Base-by-base conservation (phyloP, 768 basidiomycete genomes). In the Suillus occidentalis region DNA sequence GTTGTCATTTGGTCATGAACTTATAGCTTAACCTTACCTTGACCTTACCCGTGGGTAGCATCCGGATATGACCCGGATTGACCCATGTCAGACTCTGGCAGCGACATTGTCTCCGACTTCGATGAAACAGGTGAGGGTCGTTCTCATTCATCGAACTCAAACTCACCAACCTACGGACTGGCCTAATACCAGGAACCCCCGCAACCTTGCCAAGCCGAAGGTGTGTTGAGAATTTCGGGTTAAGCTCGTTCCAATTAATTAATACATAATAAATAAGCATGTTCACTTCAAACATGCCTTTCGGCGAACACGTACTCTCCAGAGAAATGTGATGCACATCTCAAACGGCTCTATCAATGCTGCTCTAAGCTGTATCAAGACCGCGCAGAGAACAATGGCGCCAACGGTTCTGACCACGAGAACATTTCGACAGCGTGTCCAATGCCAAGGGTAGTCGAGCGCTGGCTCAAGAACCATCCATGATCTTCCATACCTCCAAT, bases 391-490 rank as follows among this genome's bases (percentile, higher is more conserved):
- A 36, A 22, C 16, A 25, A 57, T 2, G 37, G 13, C 1, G 77
- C 67, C 12, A 72, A 78, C 42, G 80, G 75, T 25, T 3, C 22
- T 5, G 8, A 40, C 9, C 22, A 39, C 25, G 56, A 39, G 9
- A 57, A 10, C 12, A 78, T 82, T 64, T 87, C 88, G 4, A 86
- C 87, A 0, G 86, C 88, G 0, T 92, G 90, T 74, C 89, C 90
- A 0, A 78, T 80, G 68, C 79, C 77, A 28, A 74, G 65, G 37
- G 84, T 86, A 5, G 79, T 90, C 3, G 76, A 80, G 53, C 77
- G 84, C 40, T 91, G 89, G 90, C 68, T 90, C 42, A 85, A 83
- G 68, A 78, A 77, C 67, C 85, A 88, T 70, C 76, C 83, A 2
- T 58, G 5, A 34, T 55, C 10, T 6, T 58, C 25, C 14, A 31